These are phyloP conservation scores for Combretum micranthum DNA, from an alignment of 345 rosid species.

Conservation along the genomic window DNA sequence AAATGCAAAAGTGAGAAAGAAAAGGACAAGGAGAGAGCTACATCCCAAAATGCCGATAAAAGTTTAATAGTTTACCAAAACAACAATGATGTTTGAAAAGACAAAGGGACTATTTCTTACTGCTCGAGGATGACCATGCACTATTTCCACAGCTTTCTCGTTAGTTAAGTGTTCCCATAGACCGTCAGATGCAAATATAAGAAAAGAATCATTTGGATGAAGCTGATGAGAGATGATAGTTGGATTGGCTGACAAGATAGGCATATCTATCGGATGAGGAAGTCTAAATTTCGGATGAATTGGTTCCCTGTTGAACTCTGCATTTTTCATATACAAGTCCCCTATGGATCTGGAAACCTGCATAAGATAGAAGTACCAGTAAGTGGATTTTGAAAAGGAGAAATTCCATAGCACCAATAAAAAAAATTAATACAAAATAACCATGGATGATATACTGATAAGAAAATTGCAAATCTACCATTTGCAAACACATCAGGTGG, in stretches of 20 bases:
- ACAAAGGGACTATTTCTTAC: conserved; percentile 40
- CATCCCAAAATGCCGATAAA: background rate
- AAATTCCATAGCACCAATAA: background rate
- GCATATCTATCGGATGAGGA: conserved; percentile 70
- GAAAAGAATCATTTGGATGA: conserved; percentile 80
- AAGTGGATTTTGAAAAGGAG: conserved; percentile 1
- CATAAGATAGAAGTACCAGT: conserved; percentile 14
- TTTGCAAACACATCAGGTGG: no score
- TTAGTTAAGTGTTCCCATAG: conserved; percentile 92
- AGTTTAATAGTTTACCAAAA: background rate
- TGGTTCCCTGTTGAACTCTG: conserved; percentile 54
- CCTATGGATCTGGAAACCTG: conserved; percentile 91
- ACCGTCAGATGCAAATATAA: conserved; percentile 94
- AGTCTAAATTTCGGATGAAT: conserved; percentile 63
- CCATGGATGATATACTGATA: no score
- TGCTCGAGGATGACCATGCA: conserved; percentile 56
- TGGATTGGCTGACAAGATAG: conserved; percentile 68
- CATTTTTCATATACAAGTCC: conserved; percentile 76
- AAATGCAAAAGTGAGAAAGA: background rate
- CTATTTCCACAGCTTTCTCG: conserved; percentile 85
- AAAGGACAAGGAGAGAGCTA: background rate
- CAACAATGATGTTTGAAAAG: conserved; percentile 1
- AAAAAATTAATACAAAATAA: background rate
- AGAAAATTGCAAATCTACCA: no score
- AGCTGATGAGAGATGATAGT: conserved; percentile 54